Base-by-base conservation (phyloP, 1,139 yeast genomes). In the Debaryomyces fabryi region DNA sequence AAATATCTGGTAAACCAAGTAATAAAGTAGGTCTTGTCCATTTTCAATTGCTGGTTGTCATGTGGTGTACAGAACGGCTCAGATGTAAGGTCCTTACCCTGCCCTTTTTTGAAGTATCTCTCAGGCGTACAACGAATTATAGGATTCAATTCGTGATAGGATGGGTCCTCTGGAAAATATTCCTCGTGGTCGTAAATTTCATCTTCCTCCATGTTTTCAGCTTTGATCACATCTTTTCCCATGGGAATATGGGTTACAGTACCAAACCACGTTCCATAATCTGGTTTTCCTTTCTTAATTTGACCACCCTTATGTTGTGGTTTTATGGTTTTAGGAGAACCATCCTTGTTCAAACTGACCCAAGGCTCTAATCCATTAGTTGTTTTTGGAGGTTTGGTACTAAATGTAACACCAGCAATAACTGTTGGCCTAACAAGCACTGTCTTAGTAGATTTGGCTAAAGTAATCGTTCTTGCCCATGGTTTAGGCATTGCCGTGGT, bases 121-220 rank as follows among this genome's bases (percentile, higher is more conserved):
- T 86, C 86, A 1, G 97, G 97, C 3, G 92, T 87, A 68, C 97
- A 90, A 67, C 97, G 78, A 58, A 88, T 79, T 48, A 90, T 66
- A 0, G 97, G 97, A 59, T 85, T 87, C 61, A 90, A 74, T 20
- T 77, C 69, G 39, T 82, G 85, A 59, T 88, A 86, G 1, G 88
- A 79, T 15, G 78, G 74, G 64, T 88, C 95, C 63, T 88, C 96
- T 3, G 81, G 84, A 18, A 79, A 62, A 59, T 67, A 76, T 39
- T 68, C 59, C 39, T 79, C 83, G 54, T 88, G 89, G 48, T 73
- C 78, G 58, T 77, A 79, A 0, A 68, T 61, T 35, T 83, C 86
- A 53, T 72, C 84, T 1, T 79, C 82, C 13, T 72, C 81, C 85
- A 86, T 76, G 60, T 87, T 85, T 55, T 85, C 88, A 0, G 91